Conservation (phyloP, 768 basidiomycete genomes). For the Pleurotus tuoliensis region DNA sequence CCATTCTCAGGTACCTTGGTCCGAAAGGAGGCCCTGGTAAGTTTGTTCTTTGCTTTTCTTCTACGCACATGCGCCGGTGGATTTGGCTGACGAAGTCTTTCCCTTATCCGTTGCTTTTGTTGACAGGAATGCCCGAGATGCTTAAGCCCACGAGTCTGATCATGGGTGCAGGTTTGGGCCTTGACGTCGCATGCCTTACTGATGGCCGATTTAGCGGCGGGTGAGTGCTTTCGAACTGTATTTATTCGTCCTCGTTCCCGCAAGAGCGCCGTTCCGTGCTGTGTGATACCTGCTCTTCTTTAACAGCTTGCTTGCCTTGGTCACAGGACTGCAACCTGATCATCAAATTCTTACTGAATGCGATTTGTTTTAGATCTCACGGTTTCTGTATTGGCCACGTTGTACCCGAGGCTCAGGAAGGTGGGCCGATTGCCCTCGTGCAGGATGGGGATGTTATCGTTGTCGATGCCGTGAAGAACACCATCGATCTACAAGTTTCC, state of each 20-base stretch:
- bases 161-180: constrained; percentile 96
- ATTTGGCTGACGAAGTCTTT: not conserved
- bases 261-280: constrained; percentile 14
- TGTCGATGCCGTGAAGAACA: constrained; percentile 86
- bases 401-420: constrained; percentile 92
- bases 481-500: constrained; percentile 72
- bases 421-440: constrained; percentile 90
- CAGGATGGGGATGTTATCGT: constrained; percentile 83
- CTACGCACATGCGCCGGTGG: not conserved
- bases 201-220: constrained; percentile 98
- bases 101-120: constrained; percentile 13
- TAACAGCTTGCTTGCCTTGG: constrained; percentile 10
- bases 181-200: constrained; percentile 94
- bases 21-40: constrained; percentile 94
- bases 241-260: constrained; percentile 8
- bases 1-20: constrained; percentile 92
- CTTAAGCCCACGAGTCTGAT: constrained; percentile 96
- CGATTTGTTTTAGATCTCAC: constrained; percentile 64
- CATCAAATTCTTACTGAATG: not conserved
- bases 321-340: not conserved
- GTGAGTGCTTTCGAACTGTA: constrained; percentile 41
- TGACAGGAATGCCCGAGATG: constrained; percentile 97
- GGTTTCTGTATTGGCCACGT: constrained; percentile 98
- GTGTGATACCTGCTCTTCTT: constrained; percentile 4
- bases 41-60: constrained; percentile 20